Evolutionary conservation across 805 yeast species (phyloP).

Genomic region (Vanderwaltozyma tropicalis): DNA sequence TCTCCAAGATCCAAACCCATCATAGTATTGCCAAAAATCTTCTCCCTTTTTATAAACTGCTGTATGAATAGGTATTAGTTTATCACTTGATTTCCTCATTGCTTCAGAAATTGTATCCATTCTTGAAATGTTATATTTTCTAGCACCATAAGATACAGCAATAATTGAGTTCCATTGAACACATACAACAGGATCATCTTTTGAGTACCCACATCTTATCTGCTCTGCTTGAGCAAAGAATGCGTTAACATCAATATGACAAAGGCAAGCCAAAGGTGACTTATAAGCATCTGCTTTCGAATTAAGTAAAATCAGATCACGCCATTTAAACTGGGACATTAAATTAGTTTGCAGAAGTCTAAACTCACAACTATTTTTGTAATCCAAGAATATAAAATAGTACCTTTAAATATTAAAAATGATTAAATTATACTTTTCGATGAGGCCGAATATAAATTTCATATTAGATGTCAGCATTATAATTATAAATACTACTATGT

Average conservation of each 20-base stretch:
- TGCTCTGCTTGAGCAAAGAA: constrained; percentile 94
- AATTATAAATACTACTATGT: no score
- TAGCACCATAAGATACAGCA: constrained; percentile 86
- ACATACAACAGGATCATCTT: constrained; percentile 79
- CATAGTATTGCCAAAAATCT: constrained; percentile 65
- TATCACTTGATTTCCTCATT: constrained; percentile 57
- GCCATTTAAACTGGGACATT: constrained; percentile 38
- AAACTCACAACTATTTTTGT: no score
- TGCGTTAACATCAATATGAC: constrained; percentile 86
- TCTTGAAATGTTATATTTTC: constrained; percentile 70
- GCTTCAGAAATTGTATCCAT: constrained; percentile 68
- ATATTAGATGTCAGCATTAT: no score
- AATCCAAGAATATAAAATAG: no score
- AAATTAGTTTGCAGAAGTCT: no score
- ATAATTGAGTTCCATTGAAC: constrained; percentile 87
- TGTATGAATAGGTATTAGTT: constrained; percentile 71
- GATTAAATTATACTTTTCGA: no score
- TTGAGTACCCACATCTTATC: constrained; percentile 51
- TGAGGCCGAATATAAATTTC: no score
- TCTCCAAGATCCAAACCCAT: constrained; percentile 28
- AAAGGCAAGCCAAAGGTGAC: constrained; percentile 69
- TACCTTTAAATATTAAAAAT: no score
- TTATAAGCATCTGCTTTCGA: constrained; percentile 38
- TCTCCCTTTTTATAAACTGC: constrained; percentile 89
- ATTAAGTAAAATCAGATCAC: constrained; percentile 40